Percentiles rank a stretch among this genome's conserved stretches.
Evolutionary conservation across 208 protist genomes (phyloP).

Genomic region (Acanthamoeba culbertsoni): DNA sequence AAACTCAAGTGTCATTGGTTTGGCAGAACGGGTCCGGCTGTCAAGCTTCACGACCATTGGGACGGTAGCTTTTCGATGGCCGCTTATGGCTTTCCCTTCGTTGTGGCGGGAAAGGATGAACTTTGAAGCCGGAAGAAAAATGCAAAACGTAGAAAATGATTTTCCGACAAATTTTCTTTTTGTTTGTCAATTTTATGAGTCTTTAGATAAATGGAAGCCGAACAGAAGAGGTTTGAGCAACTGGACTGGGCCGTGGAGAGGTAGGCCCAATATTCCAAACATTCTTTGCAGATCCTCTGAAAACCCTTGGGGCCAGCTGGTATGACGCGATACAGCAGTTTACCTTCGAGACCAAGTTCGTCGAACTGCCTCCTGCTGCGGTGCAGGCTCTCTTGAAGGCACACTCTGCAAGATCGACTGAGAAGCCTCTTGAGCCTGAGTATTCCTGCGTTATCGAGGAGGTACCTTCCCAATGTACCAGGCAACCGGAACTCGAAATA

Average conservation of each 20-base stretch:
- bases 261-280: neutral
- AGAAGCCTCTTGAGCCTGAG: neutral
- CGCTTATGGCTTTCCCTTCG: neutral
- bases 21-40: neutral
- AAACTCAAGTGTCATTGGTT: neutral
- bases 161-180: neutral
- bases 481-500: neutral
- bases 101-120: neutral
- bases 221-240: neutral
- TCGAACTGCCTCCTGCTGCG: neutral
- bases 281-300: neutral
- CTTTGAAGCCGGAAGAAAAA: neutral
- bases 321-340: neutral
- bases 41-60: constrained; percentile 11
- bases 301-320: neutral
- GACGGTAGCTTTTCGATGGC: neutral
- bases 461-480: neutral
- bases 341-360: neutral
- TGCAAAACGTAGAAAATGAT: neutral
- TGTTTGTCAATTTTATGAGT: too few relatives aligned
- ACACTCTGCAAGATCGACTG: neutral
- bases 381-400: neutral
- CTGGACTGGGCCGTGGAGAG: neutral
- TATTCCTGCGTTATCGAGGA: neutral
- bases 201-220: too few relatives aligned